phyloP scores from a whole-genome alignment of 371 early-diverging fungal species.

The Circinella umbellata region DNA sequence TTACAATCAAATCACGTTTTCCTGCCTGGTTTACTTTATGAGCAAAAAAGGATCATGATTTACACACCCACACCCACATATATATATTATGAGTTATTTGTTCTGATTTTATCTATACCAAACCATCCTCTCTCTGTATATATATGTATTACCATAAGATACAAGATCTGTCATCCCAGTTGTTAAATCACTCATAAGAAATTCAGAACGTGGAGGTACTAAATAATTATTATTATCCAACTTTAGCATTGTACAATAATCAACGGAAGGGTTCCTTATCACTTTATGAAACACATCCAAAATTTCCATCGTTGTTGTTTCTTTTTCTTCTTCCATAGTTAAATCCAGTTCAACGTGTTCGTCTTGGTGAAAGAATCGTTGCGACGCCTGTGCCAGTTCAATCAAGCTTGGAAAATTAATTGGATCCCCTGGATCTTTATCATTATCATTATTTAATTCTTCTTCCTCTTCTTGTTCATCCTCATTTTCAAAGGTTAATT shows the following conservation, averaged over 20 bases:
- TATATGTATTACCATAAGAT: constrained; percentile 26
- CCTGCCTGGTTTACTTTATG: constrained; percentile 25
- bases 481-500: not conserved
- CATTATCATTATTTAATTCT: not conserved
- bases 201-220: constrained; percentile 40
- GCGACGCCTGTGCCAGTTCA: constrained; percentile 31
- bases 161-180: constrained; percentile 34
- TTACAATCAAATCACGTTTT: constrained; percentile 65
- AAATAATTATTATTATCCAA: constrained; percentile 32
- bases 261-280: constrained; percentile 18
- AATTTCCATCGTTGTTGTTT: constrained; percentile 26
- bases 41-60: too few relatives aligned
- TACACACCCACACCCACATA: too few relatives aligned
- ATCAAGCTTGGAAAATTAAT: constrained; percentile 40
- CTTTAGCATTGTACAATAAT: constrained; percentile 19
- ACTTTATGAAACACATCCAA: constrained; percentile 38
- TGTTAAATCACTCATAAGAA: constrained; percentile 43
- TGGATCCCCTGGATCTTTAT: constrained; percentile 11
- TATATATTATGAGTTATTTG: too few relatives aligned
- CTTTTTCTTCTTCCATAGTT: not conserved
- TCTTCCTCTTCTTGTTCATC: not conserved
- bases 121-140: not conserved
- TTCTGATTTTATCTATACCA: too few relatives aligned
- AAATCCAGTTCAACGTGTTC: constrained; percentile 6
- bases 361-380: constrained; percentile 15